Evolutionary conservation across 805 yeast genomes (phyloP).

Genomic region (Metschnikowia arizonensis): DNA sequence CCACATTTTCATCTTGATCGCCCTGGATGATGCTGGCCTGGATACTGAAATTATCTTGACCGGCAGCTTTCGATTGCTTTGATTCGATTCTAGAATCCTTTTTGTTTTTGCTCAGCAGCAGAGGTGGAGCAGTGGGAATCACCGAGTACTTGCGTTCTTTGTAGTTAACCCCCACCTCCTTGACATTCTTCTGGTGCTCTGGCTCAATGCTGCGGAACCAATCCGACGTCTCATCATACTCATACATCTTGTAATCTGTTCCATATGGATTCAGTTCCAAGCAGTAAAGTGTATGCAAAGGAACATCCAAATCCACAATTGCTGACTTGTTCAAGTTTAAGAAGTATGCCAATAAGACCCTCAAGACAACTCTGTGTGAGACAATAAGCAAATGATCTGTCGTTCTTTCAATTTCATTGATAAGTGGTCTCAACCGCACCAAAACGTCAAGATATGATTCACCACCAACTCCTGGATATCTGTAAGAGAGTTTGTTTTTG

Average conservation of each 20-base stretch:
- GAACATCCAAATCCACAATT: slow-evolving; percentile 88
- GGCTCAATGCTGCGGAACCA: slow-evolving; percentile 68
- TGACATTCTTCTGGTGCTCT: slow-evolving; percentile 55
- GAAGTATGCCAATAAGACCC: slow-evolving; percentile 84
- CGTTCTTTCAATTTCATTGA: slow-evolving; percentile 88
- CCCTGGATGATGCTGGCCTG: slow-evolving; percentile 24
- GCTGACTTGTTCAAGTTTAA: slow-evolving; percentile 75
- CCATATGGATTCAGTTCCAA: slow-evolving; percentile 94
- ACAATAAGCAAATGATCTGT: slow-evolving; percentile 79
- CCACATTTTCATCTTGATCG: slow-evolving; percentile 8
- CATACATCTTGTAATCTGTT: slow-evolving; percentile 87
- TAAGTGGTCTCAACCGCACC: slow-evolving; percentile 81
- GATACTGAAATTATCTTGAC: slow-evolving; percentile 21
- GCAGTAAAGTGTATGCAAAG: slow-evolving; percentile 84
- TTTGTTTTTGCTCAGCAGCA: slow-evolving; percentile 17
- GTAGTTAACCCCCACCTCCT: slow-evolving; percentile 66
- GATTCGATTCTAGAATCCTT: slow-evolving; percentile 5
- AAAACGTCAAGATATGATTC: slow-evolving; percentile 93
- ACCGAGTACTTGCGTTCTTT: slow-evolving; percentile 68
- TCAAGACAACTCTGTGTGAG: slow-evolving; percentile 86
- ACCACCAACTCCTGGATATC: slow-evolving; percentile 97
- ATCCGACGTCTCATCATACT: slow-evolving; percentile 73
- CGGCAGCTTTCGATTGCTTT: slow-evolving; percentile 1
- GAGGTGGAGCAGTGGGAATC: slow-evolving; percentile 70
- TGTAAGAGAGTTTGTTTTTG: slow-evolving; percentile 71